These are phyloP conservation scores for Nothopassalora personata DNA, from an alignment of 2,329 filamentous ascomycete genomes.

Conservation along the genomic window DNA sequence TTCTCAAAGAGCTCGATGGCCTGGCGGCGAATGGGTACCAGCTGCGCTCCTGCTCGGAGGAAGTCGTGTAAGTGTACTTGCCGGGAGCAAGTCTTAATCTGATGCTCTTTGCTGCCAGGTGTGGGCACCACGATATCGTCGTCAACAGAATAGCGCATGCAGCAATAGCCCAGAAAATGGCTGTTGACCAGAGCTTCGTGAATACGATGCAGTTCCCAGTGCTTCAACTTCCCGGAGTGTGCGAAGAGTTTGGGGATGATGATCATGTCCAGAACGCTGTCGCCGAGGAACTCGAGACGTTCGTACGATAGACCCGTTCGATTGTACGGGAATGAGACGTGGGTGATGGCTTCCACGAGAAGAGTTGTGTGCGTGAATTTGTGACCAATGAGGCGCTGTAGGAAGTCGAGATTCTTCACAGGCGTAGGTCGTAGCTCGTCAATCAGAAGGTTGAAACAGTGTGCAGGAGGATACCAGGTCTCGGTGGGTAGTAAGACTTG, in stretches of 20 bases:
- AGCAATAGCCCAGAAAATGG: constrained; percentile 71
- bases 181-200: constrained; percentile 74
- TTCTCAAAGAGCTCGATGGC: constrained; percentile 44
- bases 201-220: constrained; percentile 66
- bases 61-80: constrained; percentile 27
- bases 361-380: constrained; percentile 62
- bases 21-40: constrained; percentile 45
- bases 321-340: constrained; percentile 43
- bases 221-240: constrained; percentile 44
- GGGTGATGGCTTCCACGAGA: constrained; percentile 74
- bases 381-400: constrained; percentile 68
- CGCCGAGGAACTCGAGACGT: constrained; percentile 81
- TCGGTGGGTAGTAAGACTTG: constrained; percentile 59
- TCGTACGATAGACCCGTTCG: constrained; percentile 57
- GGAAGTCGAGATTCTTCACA: constrained; percentile 41
- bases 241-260: constrained; percentile 60
- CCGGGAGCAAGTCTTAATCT: constrained; percentile 1
- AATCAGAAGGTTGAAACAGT: constrained; percentile 12
- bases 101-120: constrained; percentile 1
- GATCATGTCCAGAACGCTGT: constrained; percentile 75
- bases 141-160: constrained; percentile 52
- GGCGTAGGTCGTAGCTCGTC: constrained; percentile 43
- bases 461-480: constrained; percentile 17
- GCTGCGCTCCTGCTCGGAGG: constrained; percentile 32
- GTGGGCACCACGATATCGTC: constrained; percentile 29